Base-by-base conservation (phyloP, 2,329 filamentous ascomycete species). In the Hymenoscyphus fraxineus region DNA sequence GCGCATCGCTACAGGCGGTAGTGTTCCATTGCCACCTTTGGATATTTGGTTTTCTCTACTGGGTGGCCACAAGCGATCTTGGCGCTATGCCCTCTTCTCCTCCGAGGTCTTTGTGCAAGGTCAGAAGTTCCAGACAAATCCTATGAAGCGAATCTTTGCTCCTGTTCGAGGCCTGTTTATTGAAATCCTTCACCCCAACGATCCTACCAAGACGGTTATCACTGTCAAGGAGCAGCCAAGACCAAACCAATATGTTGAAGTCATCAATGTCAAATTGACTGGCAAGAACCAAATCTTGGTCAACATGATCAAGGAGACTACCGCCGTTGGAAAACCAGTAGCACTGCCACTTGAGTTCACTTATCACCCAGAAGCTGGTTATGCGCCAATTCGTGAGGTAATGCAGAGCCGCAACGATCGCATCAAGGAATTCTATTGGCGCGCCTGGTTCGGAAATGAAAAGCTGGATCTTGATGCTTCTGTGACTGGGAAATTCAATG, bases 371-470 rank as follows among this genome's bases (percentile, higher is more conserved):
- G 94, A 98, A 78, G 90, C 92, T 64, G 95, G 95, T 38, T 99
- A 97, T 76, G 94, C 96, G n/a, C 95, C 95, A 19, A 97, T 99
- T 71, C 90, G 90, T 67, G 95, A 99, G 78, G 90, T 98, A 68
- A 99, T 99, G 95, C 86, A 93, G 41, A 90, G 87, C 63, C 92
- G 95, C 75, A 99, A 99, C 76, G 94, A 99, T 76, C 91, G 92
- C 69, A 98, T 99, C 83, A 99, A 99, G 83, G 92, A 97, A 78
- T 99, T 99, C 78, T 99, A 99, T 84, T 99, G 96, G 88, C 88
- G 89, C 71, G 89, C 96, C 70, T 99, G 95, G 95, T 99, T 99
- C 73, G 95, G 93, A 54, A 85, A 93, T 66, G 93, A 97, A 74
- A 79, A 84, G 55, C 84, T 96, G 60, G 89, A 96, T 63, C 91